Evolutionary conservation across 2,329 filamentous ascomycete species (phyloP).

Genomic region (Sporothrix dimorphospora): DNA sequence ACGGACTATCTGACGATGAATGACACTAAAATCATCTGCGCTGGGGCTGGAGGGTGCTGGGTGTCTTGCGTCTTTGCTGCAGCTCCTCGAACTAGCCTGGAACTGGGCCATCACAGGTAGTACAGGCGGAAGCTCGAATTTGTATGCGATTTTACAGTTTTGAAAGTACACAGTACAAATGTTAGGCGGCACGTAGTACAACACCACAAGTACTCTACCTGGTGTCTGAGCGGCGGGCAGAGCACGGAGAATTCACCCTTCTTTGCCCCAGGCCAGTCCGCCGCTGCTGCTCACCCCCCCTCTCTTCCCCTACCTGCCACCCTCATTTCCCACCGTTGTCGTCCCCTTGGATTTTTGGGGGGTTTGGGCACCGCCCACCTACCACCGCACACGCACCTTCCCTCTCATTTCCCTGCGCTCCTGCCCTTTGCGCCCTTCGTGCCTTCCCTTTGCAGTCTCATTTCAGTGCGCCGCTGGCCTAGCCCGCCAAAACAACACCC

Average conservation of each 20-base stretch:
- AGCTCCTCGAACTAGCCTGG: not conserved
- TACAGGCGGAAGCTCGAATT: slow-evolving; percentile 20
- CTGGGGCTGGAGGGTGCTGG: not conserved
- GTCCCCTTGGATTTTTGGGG: slow-evolving; percentile 32
- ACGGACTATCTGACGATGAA: too few relatives aligned
- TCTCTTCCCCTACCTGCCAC: slow-evolving; percentile 27
- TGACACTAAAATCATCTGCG: not conserved
- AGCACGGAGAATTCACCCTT: slow-evolving; percentile 29
- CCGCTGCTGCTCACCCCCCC: slow-evolving; percentile 25
- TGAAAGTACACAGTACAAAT: slow-evolving; percentile 33
- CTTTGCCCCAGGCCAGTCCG: slow-evolving; percentile 32
- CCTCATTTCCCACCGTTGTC: slow-evolving; percentile 27
- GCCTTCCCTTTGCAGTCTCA: slow-evolving; percentile 2
- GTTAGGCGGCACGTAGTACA: slow-evolving; percentile 31
- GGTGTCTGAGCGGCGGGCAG: slow-evolving; percentile 30
- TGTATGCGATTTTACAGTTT: slow-evolving; percentile 6
- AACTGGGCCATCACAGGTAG: not conserved
- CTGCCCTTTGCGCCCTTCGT: slow-evolving; percentile 12
- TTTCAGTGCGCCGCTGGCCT: not conserved
- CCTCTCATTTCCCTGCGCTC: slow-evolving; percentile 21
- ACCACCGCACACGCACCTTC: slow-evolving; percentile 30
- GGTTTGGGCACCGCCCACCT: slow-evolving; percentile 37
- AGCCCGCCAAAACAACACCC: slow-evolving; percentile 23
- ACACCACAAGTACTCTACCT: slow-evolving; percentile 29
- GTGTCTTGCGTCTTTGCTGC: too few relatives aligned